Percentiles rank a stretch among this genome's conserved stretches.
Conservation (phyloP, 2,329 filamentous ascomycete species). For the Dothidotthia symphoricarpi region DNA sequence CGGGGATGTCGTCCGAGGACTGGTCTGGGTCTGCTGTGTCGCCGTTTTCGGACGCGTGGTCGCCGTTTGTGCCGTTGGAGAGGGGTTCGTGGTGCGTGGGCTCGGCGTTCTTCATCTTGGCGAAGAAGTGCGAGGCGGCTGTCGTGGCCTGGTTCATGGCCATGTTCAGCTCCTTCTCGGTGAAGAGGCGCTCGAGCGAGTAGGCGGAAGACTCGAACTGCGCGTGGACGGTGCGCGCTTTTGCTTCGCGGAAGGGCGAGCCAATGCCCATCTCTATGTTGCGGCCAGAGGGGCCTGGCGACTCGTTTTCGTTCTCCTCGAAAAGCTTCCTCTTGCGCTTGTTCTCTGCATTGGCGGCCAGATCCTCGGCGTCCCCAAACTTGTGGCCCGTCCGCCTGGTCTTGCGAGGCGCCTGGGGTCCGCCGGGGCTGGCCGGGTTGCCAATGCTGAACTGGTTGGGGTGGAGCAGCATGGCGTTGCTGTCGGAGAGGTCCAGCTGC, state of each 20-base stretch:
- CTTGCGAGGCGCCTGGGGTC: conserved; percentile 60
- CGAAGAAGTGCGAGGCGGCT: conserved; percentile 58
- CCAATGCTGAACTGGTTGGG: conserved; percentile 66
- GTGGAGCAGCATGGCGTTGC: conserved; percentile 63
- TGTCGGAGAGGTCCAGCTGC: conserved; percentile 65
- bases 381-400: conserved; percentile 61
- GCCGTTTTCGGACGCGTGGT: conserved; percentile 35
- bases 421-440: conserved; percentile 62
- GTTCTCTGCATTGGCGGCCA: conserved; percentile 52
- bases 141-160: conserved; percentile 61
- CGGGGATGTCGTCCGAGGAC: conserved; percentile 41
- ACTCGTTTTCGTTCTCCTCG: conserved; percentile 58
- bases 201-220: conserved; percentile 60
- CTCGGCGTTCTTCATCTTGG: conserved; percentile 50
- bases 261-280: conserved; percentile 49
- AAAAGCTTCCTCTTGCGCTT: conserved; percentile 59
- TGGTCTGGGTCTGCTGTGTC: conserved; percentile 42
- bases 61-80: conserved; percentile 40
- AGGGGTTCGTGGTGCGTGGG: conserved; percentile 23
- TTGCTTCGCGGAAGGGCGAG: conserved; percentile 54
- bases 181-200: conserved; percentile 64
- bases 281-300: conserved; percentile 54
- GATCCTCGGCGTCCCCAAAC: conserved; percentile 48
- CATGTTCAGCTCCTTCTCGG: conserved; percentile 63
- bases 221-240: conserved; percentile 51